These are phyloP conservation scores for Trametes sanguinea DNA, from an alignment of 768 basidiomycete species.

Conservation along the genomic window DNA sequence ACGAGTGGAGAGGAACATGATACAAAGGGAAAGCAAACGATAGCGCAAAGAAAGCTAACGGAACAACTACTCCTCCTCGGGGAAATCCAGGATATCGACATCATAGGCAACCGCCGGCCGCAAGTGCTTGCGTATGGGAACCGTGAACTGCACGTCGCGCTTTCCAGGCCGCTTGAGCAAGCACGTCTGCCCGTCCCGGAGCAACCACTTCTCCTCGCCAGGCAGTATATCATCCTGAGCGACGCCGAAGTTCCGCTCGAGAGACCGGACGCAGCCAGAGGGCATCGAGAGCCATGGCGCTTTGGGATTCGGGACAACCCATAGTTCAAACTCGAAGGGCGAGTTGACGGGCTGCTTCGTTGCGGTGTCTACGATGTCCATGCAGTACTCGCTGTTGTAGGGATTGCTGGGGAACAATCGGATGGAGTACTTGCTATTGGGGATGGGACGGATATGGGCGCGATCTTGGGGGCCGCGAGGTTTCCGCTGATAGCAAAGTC, in stretches of 20 bases:
- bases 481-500: background rate
- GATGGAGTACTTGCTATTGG: slow-evolving; percentile 4
- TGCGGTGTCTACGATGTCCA: slow-evolving; percentile 4
- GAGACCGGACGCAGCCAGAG: background rate
- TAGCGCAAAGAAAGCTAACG: background rate
- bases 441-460: slow-evolving; percentile 2
- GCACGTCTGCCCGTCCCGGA: slow-evolving; percentile 6
- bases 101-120: background rate
- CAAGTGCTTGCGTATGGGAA: background rate
- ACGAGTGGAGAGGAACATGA: background rate
- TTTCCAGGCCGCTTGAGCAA: background rate
- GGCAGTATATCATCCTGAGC: background rate
- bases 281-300: background rate
- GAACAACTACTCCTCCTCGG: background rate
- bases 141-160: background rate
- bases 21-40: background rate
- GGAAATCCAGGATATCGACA: slow-evolving; percentile 2
- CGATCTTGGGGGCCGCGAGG: background rate
- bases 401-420: background rate
- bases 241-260: slow-evolving; percentile 1
- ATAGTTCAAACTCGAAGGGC: slow-evolving; percentile 7
- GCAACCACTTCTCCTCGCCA: slow-evolving; percentile 6
- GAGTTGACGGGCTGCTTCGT: slow-evolving; percentile 7
- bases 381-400: slow-evolving; percentile 1
- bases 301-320: background rate